Evolutionary conservation across 2,329 filamentous ascomycete species (phyloP).

Genomic region (Chlorencoelia australis): DNA sequence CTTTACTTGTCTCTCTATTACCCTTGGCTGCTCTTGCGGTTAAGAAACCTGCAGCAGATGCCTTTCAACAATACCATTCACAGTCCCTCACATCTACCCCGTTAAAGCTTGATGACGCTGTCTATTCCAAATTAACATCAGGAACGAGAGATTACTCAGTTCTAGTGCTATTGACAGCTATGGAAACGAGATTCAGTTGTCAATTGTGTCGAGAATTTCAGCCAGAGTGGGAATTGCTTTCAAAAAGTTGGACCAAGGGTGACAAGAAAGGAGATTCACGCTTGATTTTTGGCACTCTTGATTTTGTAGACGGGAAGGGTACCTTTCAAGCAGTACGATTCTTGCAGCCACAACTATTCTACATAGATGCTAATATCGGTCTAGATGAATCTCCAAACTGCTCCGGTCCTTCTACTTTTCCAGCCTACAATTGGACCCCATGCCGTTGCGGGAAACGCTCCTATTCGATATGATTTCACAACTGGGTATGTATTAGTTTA

Average conservation of each 20-base stretch:
- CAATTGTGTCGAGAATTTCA: constrained; percentile 83
- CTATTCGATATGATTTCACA: constrained; percentile 76
- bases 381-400: constrained; percentile 87
- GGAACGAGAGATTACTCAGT: constrained; percentile 75
- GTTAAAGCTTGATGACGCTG: constrained; percentile 66
- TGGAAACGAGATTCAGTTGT: constrained; percentile 77
- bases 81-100: constrained; percentile 57
- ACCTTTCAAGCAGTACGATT: constrained; percentile 71
- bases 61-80: constrained; percentile 61
- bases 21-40: constrained; percentile 46
- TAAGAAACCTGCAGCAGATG: constrained; percentile 53
- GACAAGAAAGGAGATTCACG: constrained; percentile 65
- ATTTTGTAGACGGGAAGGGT: constrained; percentile 75
- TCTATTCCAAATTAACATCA: constrained; percentile 66
- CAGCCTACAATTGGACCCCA: constrained; percentile 74
- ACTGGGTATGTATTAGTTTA: constrained; percentile 52
- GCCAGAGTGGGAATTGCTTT: constrained; percentile 83
- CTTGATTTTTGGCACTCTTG: constrained; percentile 72
- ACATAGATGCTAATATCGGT: constrained; percentile 5
- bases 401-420: constrained; percentile 81
- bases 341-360: not conserved
- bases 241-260: constrained; percentile 77
- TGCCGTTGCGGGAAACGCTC: constrained; percentile 58
- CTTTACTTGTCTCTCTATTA: constrained; percentile 53
- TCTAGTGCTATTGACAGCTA: constrained; percentile 75